Evolutionary conservation across 1,284 basidiomycete species (phyloP).

Genomic region (Heterobasidion occidentale): DNA sequence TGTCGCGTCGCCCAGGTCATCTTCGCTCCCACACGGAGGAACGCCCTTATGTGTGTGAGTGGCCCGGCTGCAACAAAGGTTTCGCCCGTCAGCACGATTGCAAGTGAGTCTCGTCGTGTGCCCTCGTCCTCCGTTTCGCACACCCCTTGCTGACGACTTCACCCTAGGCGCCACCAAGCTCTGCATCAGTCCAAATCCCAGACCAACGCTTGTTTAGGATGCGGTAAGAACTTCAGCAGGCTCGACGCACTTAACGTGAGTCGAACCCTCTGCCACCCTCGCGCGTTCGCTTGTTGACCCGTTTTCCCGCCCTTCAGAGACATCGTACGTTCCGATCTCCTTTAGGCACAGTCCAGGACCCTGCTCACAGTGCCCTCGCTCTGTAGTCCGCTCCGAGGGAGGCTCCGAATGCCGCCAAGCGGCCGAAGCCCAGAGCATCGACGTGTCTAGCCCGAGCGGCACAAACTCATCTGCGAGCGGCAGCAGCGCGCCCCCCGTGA

Average conservation of each 20-base stretch:
- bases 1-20: slow-evolving; percentile 53
- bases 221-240: slow-evolving; percentile 91
- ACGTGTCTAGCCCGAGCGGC: background rate
- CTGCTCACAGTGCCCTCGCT: slow-evolving; percentile 6
- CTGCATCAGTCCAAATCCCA: slow-evolving; percentile 80
- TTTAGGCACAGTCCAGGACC: background rate
- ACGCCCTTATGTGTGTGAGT: slow-evolving; percentile 87
- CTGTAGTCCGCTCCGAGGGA: slow-evolving; percentile 71
- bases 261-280: slow-evolving; percentile 18
- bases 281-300: background rate
- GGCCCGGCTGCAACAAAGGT: slow-evolving; percentile 89
- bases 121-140: background rate
- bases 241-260: slow-evolving; percentile 90
- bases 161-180: slow-evolving; percentile 70
- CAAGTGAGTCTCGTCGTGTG: slow-evolving; percentile 54
- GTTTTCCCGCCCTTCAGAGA: slow-evolving; percentile 18
- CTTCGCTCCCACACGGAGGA: slow-evolving; percentile 95
- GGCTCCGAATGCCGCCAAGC: slow-evolving; percentile 60
- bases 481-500: background rate
- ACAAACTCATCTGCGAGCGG: background rate
- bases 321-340: slow-evolving; percentile 22
- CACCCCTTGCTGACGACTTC: too few relatives aligned
- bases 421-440: slow-evolving; percentile 2
- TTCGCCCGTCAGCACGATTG: slow-evolving; percentile 95
- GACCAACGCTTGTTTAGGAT: slow-evolving; percentile 84